Evolutionary conservation across 2,329 filamentous ascomycete species (phyloP), one percentile per base, ranked within the genome.

Genomic region (Stachybotrys chartarum): DNA sequence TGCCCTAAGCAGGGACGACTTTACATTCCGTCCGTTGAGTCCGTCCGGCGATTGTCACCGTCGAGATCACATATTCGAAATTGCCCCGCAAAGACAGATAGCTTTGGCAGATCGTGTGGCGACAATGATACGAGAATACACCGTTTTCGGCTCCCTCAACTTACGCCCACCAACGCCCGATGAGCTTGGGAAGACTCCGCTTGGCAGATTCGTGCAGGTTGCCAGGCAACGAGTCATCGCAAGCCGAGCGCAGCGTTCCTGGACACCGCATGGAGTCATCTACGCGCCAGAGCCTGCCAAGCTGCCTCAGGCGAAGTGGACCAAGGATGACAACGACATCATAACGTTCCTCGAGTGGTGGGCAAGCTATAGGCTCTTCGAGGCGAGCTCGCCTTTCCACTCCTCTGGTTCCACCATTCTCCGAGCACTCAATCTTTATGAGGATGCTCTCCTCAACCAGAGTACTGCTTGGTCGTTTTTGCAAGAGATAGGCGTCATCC

Each of bases 401-500:
- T 76, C 83, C 44, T 73, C 87, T 56, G 87, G 86, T 1, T 80
- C 87, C 5, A 69, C 82, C 12, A 77, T 94, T 42, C 67, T 94
- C 44, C 81, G 83, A 18, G 78, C 81, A 8, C 72, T 84, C 1
- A 78, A 76, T 1, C 74, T 85, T 54, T 93, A 93, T 63, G 61
- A 69, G 6, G 72, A 80, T 7, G 71, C 69, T 6, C 45, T 55
- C 10, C 60, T 74, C 17, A 69, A 78, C 51, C 68, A 69, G 52
- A 72, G 84, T 44, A 74, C 76, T 30, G 66, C 72, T 14, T 85
- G 82, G 77, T 78, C 82, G 1, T 90, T 92, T 59, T 70, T 94
- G 32, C 87, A 92, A 63, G 90, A 94, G 66, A 76, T 92, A 46
- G 88, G 88, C 11, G 82, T 84, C 54, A 78, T 91, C 47, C 72